Evolutionary conservation across 371 early-diverging fungal species (phyloP), one percentile per base, ranked within the genome.

Genomic region (Gilbertella persicaria): DNA sequence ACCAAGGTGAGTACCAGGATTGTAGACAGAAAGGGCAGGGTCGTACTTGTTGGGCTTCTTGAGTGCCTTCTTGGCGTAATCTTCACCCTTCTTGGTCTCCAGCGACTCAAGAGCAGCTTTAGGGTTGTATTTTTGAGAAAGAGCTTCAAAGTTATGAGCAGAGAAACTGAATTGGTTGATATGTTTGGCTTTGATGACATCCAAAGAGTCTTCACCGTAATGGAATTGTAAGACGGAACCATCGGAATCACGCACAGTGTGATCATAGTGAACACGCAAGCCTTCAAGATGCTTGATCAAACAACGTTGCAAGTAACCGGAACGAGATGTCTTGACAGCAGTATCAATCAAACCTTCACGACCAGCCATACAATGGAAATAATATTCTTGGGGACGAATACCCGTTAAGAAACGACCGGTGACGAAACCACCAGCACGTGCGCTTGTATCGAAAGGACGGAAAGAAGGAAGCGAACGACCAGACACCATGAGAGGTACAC

Each of bases 301-400:
- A 86, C 99, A 99, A 67, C 99, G 92, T 76, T 99, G 99, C 68
- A 99, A 78, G 73, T 99, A 99, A 39, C 99, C 99, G 9, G 99
- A 98, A 67, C 97, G 91, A 38, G 98, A 92, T 0, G 99, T 99
- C 81, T 99, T 99, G 72, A 99, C 99, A 53, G 99, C 99, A 2
- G 99, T 99, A 83, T 99, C 99, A 62, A 99, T 98, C 21, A 99
- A 80, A 62, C 99, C 99, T 87, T 99, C 99, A 78, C 99, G 96
- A 67, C 99, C 99, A 58, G 99, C 99, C 99, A 99, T 99, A 73
- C 96, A 96, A 77, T 88, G 89, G 83, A 90, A 93, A 67, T 89
- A 90, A 72, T 85, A 92, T 67, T 89, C 91, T 62, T 96, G 96
- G 20, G 98, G 97, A 62, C 92, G 90, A 62, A 99, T 94, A 44